Evolutionary conservation across 768 basidiomycete genomes (phyloP).

Genomic region (Serendipita vermifera): DNA sequence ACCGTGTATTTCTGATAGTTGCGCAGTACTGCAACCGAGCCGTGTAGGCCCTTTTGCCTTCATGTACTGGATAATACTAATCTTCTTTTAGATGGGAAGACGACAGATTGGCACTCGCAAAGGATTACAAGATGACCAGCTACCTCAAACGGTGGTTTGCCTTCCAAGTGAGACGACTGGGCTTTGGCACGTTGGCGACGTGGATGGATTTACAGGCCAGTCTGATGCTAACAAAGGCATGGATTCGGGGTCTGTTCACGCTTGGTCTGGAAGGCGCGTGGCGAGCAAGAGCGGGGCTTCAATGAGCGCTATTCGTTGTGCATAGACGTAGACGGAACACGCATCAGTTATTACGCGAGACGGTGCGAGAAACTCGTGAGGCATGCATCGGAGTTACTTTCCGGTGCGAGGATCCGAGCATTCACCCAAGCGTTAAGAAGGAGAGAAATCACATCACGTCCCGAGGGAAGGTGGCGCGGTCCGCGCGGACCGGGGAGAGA

Average conservation of each 20-base stretch:
- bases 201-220: slow-evolving; percentile 52
- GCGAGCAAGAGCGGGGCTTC: slow-evolving; percentile 58
- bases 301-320: no score
- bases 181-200: slow-evolving; percentile 42
- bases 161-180: neutral
- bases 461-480: no score
- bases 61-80: neutral
- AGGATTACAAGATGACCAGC: neutral
- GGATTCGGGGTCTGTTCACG: slow-evolving; percentile 49
- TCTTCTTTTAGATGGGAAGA: slow-evolving; percentile 7
- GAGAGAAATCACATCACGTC: no score
- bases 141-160: neutral
- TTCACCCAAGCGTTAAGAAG: no score
- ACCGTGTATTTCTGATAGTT: slow-evolving; percentile 81
- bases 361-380: no score
- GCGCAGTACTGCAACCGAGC: slow-evolving; percentile 77
- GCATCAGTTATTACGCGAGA: no score
- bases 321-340: no score
- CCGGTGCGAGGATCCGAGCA: no score
- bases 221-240: slow-evolving; percentile 41
- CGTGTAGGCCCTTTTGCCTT: slow-evolving; percentile 29
- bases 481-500: no score
- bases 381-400: no score
- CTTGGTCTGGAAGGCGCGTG: slow-evolving; percentile 53
- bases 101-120: neutral